Percentiles rank a stretch among this genome's conserved stretches.
These are phyloP conservation scores for Jatropha podagrica DNA, from an alignment of 441 rosid species.

Conservation along the genomic window DNA sequence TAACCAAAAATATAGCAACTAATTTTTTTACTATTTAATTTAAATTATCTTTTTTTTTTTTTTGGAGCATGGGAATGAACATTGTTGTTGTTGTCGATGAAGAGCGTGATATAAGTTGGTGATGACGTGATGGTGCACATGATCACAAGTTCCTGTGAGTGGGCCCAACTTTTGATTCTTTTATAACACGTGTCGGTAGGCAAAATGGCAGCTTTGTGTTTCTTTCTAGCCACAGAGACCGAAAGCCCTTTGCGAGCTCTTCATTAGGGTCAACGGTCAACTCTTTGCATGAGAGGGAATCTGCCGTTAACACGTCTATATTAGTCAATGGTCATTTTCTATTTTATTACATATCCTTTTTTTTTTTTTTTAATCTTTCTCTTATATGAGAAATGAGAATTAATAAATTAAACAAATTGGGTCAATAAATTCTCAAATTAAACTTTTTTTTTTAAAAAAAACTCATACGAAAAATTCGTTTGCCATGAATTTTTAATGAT, in stretches of 20 bases:
- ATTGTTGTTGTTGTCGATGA: too few species aligned
- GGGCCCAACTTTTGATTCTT: slow-evolving; percentile 6
- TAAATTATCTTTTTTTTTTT: too few species aligned
- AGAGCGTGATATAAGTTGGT: background rate
- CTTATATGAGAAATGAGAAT: background rate
- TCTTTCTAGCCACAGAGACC: slow-evolving; percentile 20
- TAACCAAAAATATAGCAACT: too few species aligned
- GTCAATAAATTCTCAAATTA: background rate
- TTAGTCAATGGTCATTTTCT: background rate
- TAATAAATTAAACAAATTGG: background rate
- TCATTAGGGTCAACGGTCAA: slow-evolving; percentile 21
- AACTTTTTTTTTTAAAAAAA: background rate
- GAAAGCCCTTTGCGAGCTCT: slow-evolving; percentile 10
- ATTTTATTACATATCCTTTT: background rate
- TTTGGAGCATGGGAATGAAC: too few species aligned
- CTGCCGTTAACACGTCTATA: slow-evolving; percentile 11
- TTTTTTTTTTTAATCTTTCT: background rate
- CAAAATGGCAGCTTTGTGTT: slow-evolving; percentile 19
- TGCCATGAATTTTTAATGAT: background rate
- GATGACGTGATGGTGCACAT: slow-evolving; percentile 20
- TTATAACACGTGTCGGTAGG: slow-evolving; percentile 29
- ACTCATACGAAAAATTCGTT: background rate
- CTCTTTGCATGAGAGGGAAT: background rate
- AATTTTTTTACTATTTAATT: too few species aligned
- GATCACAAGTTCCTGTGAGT: slow-evolving; percentile 1